A percentile compares a stretch with the other conserved stretches of the same genome.
phyloP scores from a whole-genome alignment of 805 yeast species.

The Wickerhamiella bombiphila region DNA sequence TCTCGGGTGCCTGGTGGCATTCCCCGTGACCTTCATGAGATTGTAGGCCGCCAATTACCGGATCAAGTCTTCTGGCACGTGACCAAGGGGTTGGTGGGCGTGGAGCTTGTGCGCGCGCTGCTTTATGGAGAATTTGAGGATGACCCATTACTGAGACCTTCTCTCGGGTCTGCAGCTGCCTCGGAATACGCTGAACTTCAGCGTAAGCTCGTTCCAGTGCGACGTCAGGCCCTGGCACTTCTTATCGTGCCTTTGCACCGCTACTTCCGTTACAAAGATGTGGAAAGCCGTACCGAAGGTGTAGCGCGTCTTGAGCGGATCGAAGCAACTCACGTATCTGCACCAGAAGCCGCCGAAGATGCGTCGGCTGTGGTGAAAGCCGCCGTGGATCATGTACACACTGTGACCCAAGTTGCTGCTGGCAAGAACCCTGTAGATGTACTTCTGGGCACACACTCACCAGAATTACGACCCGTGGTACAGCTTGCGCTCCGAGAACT shows the following conservation, averaged over 20 bases:
- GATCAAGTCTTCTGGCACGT: slow-evolving; percentile 72
- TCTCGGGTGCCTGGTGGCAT: slow-evolving; percentile 21
- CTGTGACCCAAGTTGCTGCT: background rate
- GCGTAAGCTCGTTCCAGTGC: slow-evolving; percentile 28
- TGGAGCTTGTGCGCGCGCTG: slow-evolving; percentile 51
- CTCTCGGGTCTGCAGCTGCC: slow-evolving; percentile 39
- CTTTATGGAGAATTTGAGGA: slow-evolving; percentile 41
- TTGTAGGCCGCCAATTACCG: slow-evolving; percentile 73
- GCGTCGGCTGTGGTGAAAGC: slow-evolving; percentile 7
- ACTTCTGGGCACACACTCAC: background rate
- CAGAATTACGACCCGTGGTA: slow-evolving; percentile 1
- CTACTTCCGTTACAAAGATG: slow-evolving; percentile 64
- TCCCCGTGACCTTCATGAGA: slow-evolving; percentile 70
- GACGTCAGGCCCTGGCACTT: slow-evolving; percentile 50
- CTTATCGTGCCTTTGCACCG: slow-evolving; percentile 63
- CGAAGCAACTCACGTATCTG: slow-evolving; percentile 3
- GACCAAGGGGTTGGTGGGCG: slow-evolving; percentile 57
- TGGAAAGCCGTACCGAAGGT: slow-evolving; percentile 21
- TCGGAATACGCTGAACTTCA: slow-evolving; percentile 38
- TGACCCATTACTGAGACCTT: slow-evolving; percentile 36
- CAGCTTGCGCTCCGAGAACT: slow-evolving; percentile 14
- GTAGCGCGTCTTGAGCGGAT: slow-evolving; percentile 6
- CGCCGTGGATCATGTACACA: slow-evolving; percentile 7
- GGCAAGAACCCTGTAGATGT: background rate
- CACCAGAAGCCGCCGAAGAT: background rate